Base-by-base conservation (phyloP, 495 filamentous ascomycete species). In the Durotheca rogersii region DNA sequence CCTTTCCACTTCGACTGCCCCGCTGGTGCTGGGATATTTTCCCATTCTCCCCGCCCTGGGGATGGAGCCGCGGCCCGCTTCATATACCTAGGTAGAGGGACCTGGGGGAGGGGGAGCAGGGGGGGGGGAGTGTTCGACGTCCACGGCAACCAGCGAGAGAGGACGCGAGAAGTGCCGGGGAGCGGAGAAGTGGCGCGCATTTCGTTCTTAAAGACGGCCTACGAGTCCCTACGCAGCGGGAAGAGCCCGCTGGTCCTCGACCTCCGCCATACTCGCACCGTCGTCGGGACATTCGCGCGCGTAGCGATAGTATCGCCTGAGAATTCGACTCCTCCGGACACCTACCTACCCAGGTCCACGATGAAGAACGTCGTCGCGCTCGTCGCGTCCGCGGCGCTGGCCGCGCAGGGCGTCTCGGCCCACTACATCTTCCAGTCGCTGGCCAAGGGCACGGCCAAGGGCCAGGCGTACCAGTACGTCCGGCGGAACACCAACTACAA, bases 401-500 rank as follows among this genome's bases (percentile, higher is more conserved):
- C 62, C 41, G 65, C 64, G 19, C 56, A 67, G 45, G 45, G 64
- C 18, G 68, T 65, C 17, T 68, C 69, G 5, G 70, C 54, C 3
- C 70, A 75, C 53, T 75, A 75, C 61, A 75, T 77, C 53, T 81
- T 81, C 64, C 69, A 79, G 42, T 57, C 71, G 17, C 51, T 81
- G 32, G 65, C 66, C 2, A 65, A 75, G 38, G 74, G 72, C n/a
- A 69, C 65, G 7, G 56, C 53, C 2, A 73, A 78, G 56, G 74
- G 73, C 15, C 47, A 54, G 23, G 58, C 64, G 14, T 82, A 76
- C 58, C 67, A 80, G 54, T 74, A 78, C 57, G 69, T 83, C 44
- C 73, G 80, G 17, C 68, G 68, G 41, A 79, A 80, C 67, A 72
- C 67, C 42, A 82, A 80, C 71, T 67, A 75, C 58, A 83, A 83